Evolutionary conservation across 2,329 filamentous ascomycete genomes (phyloP).

Genomic region (Trichoderma arundinaceum): DNA sequence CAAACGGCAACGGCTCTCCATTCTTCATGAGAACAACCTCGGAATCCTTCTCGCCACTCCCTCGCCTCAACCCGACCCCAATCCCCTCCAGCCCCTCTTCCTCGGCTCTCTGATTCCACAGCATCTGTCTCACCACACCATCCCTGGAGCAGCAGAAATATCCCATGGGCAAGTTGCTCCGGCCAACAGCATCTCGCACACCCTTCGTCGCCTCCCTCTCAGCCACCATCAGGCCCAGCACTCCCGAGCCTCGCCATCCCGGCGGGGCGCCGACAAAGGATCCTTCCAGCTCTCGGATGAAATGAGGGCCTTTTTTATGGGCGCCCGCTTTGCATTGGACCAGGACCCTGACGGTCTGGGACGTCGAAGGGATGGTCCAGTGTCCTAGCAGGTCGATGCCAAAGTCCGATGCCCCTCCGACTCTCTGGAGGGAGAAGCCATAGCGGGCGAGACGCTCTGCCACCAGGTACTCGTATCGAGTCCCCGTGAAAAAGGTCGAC

Average conservation of each 20-base stretch:
- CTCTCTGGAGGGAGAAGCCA: constrained; percentile 68
- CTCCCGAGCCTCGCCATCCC: constrained; percentile 69
- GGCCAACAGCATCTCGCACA: constrained; percentile 71
- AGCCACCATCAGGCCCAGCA: constrained; percentile 74
- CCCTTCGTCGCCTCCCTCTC: constrained; percentile 77
- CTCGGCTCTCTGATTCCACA: constrained; percentile 73
- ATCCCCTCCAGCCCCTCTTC: constrained; percentile 66
- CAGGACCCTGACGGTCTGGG: constrained; percentile 53
- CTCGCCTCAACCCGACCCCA: constrained; percentile 55
- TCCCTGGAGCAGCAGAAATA: constrained; percentile 66
- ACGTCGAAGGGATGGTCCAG: constrained; percentile 61
- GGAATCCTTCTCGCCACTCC: not conserved
- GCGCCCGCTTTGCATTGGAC: constrained; percentile 73
- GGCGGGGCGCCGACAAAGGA: constrained; percentile 74
- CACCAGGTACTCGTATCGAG: constrained; percentile 76
- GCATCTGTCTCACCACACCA: constrained; percentile 67
- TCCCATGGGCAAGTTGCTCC: constrained; percentile 72
- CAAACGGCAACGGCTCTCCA: constrained; percentile 15
- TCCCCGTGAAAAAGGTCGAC: constrained; percentile 71
- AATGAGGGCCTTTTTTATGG: constrained; percentile 59
- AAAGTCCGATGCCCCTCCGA: constrained; percentile 69
- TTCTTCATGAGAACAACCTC: constrained; percentile 25
- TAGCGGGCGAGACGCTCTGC: constrained; percentile 60
- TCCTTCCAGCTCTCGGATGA: constrained; percentile 79
- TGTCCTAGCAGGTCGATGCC: constrained; percentile 77